Percentiles rank a stretch among this genome's conserved stretches.
Evolutionary conservation across 2,329 filamentous ascomycete species (phyloP).

Genomic region (Dendryphion nanum): DNA sequence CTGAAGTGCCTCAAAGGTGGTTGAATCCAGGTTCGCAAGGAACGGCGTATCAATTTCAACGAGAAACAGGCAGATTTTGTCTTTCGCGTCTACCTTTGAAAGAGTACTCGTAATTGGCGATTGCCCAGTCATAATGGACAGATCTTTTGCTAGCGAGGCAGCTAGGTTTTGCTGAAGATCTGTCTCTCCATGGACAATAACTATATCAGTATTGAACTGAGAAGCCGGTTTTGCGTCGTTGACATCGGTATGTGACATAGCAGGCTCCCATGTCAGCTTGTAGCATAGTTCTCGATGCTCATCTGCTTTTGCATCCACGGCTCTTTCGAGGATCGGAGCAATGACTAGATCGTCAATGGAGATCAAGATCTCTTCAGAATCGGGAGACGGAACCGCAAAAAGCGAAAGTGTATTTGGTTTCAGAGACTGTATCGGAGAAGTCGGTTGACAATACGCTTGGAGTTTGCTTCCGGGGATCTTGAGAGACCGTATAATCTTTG

Average conservation of each 20-base stretch:
- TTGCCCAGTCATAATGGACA: not conserved
- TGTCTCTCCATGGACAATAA: conserved; percentile 4
- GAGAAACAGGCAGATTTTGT: conserved; percentile 19
- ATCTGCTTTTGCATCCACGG: conserved; percentile 5
- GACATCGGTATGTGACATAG: conserved; percentile 4
- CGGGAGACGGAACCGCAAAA: conserved; percentile 20
- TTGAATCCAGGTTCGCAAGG: conserved; percentile 4
- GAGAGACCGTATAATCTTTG: conserved; percentile 7
- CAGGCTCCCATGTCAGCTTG: conserved; percentile 24
- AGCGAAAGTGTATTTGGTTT: conserved; percentile 21
- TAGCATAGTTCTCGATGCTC: conserved; percentile 24
- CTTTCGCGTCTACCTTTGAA: conserved; percentile 4
- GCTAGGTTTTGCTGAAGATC: conserved; percentile 1
- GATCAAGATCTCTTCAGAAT: conserved; percentile 14
- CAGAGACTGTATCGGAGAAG: conserved; percentile 3
- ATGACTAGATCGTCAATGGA: conserved; percentile 20
- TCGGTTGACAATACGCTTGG: conserved; percentile 15
- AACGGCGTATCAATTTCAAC: conserved; percentile 8
- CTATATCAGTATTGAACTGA: conserved; percentile 3
- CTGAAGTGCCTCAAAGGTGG: conserved; percentile 8
- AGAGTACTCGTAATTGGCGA: conserved; percentile 4
- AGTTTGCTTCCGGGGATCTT: conserved; percentile 7
- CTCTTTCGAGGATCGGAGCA: conserved; percentile 18
- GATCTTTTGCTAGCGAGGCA: not conserved
- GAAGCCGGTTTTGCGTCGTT: not conserved